These are phyloP conservation scores for Fusarium sp. DNA, from an alignment of 2,329 filamentous ascomycete genomes.

Conservation along the genomic window DNA sequence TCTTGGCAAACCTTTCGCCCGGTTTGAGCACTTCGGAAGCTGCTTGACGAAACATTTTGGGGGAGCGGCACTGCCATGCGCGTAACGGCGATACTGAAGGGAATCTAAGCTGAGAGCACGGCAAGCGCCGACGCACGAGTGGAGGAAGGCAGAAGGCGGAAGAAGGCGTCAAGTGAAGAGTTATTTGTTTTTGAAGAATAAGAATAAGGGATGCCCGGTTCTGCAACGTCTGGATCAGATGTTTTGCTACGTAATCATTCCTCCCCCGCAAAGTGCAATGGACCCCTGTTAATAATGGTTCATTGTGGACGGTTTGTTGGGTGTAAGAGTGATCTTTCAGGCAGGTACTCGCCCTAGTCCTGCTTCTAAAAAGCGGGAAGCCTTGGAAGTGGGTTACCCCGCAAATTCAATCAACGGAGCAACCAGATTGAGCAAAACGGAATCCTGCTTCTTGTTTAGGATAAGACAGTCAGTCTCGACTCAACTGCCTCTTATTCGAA, in stretches of 20 bases:
- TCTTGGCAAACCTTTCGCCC: conserved; percentile 29
- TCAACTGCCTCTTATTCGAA: no score
- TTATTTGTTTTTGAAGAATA: neutral
- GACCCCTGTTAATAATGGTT: conserved; percentile 24
- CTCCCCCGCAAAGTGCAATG: conserved; percentile 38
- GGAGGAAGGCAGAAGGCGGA: neutral
- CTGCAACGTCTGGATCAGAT: neutral
- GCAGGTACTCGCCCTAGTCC: conserved; percentile 19
- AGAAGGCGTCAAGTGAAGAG: neutral
- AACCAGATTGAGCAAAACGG: neutral
- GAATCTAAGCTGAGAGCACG: neutral
- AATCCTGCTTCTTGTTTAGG: no score
- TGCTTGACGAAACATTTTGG: conserved; percentile 38
- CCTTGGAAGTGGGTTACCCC: conserved; percentile 12
- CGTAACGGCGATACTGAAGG: neutral
- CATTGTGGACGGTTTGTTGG: neutral
- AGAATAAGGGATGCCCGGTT: conserved; percentile 1
- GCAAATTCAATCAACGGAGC: conserved; percentile 4
- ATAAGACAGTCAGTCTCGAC: neutral
- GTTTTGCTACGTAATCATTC: conserved; percentile 25
- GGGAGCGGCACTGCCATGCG: neutral
- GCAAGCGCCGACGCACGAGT: neutral
- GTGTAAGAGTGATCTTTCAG: conserved; percentile 13
- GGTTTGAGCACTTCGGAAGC: conserved; percentile 2
- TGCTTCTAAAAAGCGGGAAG: conserved; percentile 25